Conservation (phyloP, 108 stramenopile genomes). For the Chaetoceros muelleri region DNA sequence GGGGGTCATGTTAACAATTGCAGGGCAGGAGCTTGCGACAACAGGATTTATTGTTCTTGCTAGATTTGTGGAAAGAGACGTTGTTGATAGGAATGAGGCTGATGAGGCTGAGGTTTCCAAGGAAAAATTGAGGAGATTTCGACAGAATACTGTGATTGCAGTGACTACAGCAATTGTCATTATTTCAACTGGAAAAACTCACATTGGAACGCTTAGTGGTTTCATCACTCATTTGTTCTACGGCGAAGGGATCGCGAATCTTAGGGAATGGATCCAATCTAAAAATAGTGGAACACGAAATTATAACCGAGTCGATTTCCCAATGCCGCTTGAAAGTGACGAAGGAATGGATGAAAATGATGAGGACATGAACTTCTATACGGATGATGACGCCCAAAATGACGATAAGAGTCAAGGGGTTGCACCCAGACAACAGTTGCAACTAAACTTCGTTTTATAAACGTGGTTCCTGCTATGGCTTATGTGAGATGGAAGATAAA, state of each 20-base stretch:
- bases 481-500: too few species aligned
- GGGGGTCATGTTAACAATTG: conserved; percentile 60
- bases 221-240: conserved; percentile 54
- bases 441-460: too few species aligned
- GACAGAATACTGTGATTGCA: conserved; percentile 31
- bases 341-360: too few species aligned
- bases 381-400: too few species aligned
- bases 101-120: not conserved
- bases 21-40: conserved; percentile 62
- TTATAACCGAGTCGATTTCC: too few species aligned
- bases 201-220: conserved; percentile 56
- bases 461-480: too few species aligned
- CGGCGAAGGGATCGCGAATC: conserved; percentile 27
- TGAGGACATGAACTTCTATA: too few species aligned
- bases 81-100: conserved; percentile 2
- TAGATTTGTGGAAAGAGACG: conserved; percentile 14
- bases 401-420: too few species aligned
- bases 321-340: too few species aligned
- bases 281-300: not conserved
- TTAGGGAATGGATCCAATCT: conserved; percentile 12
- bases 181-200: conserved; percentile 49
- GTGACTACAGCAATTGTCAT: conserved; percentile 56
- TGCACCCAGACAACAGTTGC: too few species aligned
- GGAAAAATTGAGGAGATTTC: conserved; percentile 1
- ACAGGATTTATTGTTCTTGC: conserved; percentile 39